Evolutionary conservation across 1,284 basidiomycete species (phyloP).

Genomic region (Moesziomyces parantarcticus): DNA sequence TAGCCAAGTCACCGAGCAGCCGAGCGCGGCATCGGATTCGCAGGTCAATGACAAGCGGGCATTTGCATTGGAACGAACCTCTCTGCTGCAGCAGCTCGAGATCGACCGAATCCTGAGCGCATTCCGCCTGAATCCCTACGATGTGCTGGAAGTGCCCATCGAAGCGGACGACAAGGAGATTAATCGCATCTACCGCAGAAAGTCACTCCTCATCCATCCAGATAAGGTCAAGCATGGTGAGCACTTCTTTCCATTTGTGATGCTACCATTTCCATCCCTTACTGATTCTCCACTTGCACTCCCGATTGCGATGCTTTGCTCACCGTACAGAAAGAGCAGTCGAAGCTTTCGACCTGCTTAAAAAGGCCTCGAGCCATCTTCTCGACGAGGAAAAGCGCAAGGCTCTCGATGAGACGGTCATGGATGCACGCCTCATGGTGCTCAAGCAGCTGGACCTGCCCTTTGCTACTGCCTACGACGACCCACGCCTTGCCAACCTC

Average conservation of each 20-base stretch:
- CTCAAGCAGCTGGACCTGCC: conserved; percentile 65
- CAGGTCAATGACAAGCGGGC: conserved; percentile 21
- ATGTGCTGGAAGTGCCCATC: conserved; percentile 71
- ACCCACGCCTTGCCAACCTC: conserved; percentile 66
- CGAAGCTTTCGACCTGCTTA: conserved; percentile 73
- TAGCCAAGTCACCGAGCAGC: background rate
- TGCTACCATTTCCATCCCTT: background rate
- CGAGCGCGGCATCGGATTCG: background rate
- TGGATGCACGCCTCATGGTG: conserved; percentile 67
- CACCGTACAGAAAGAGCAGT: conserved; percentile 68
- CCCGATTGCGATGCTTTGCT: background rate
- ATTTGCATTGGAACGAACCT: conserved; percentile 48
- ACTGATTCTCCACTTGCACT: background rate
- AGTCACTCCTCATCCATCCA: conserved; percentile 73
- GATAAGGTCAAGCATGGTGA: conserved; percentile 72
- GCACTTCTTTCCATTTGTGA: background rate
- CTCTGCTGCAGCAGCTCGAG: conserved; percentile 68
- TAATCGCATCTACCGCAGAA: conserved; percentile 72
- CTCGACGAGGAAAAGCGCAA: conserved; percentile 65
- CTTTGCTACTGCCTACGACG: conserved; percentile 68
- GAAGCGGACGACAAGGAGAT: conserved; percentile 71
- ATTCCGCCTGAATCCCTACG: conserved; percentile 74
- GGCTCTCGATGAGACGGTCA: conserved; percentile 67
- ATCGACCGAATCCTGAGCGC: conserved; percentile 71
- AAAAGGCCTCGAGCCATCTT: conserved; percentile 70